Evolutionary conservation across 208 protist genomes (phyloP), one percentile per base, ranked within the genome.

Genomic region (Trypanosoma caninum): DNA sequence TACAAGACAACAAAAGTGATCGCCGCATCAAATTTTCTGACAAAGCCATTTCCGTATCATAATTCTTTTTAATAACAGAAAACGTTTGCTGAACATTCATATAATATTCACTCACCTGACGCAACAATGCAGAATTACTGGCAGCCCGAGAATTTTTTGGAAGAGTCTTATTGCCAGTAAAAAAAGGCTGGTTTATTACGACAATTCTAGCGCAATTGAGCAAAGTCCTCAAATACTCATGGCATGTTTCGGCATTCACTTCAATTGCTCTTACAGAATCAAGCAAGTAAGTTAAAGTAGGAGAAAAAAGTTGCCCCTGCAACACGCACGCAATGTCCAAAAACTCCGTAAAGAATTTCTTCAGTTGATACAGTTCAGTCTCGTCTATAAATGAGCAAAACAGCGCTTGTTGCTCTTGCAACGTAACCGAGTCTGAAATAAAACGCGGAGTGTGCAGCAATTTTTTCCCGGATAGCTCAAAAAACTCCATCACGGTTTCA

Each of bases 141-240:
- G 48, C 48, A 13, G 54, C 60, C 47, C 47, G 54, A 54, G 44
- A 57, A 14, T 54, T 62, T 25, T 56, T 60, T 6, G 33, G 50
- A 27, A 59, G 0, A 3, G 16, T 16, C 16, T 34, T 47, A 20
- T 34, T 27, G 3, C 47, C 54, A 13, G 46, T 48, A 3, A 68
- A 16, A 33, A 63, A 27, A 8, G 68, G 68, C 16, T 58, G 60
- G 35, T 58, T 67, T 1, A 59, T 33, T 22, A 69, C 38, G 23
- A 62, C 48, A 13, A 27, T 41, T 30, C 40, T 55, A 22, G 51
- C 50, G 31, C 50, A 59, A 13, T 47, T 14, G 5, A 67, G 22
- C 40, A 57, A 4, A 6, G 50, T 47, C 16, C 16, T 22, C 14
- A 74, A 31, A 42, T 74, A 74, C 45, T 44, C 46, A 13, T 33